Conservation (phyloP, 1,284 basidiomycete species). For the Mycena sp. region DNA sequence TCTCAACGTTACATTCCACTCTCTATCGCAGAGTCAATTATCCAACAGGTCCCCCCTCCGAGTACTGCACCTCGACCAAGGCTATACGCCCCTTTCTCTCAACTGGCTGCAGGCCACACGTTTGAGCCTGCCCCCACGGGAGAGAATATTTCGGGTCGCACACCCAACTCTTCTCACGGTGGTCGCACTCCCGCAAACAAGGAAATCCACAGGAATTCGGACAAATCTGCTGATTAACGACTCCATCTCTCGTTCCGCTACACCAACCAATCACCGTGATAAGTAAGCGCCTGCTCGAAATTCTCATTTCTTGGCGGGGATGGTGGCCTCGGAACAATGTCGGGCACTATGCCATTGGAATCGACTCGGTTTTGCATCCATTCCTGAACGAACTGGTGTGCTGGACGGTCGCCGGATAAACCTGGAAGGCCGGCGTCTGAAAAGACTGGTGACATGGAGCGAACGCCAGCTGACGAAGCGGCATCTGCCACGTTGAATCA, state of each 20-base stretch:
- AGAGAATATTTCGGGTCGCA: slow-evolving; percentile 52
- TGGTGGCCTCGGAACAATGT: slow-evolving; percentile 7
- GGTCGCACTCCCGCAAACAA: slow-evolving; percentile 57
- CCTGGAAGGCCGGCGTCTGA: slow-evolving; percentile 37
- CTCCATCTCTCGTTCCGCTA: background rate
- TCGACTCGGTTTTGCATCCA: slow-evolving; percentile 29
- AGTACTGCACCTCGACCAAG: slow-evolving; percentile 39
- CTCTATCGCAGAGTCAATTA: background rate
- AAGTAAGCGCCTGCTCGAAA: slow-evolving; percentile 24
- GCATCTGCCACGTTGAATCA: slow-evolving; percentile 36
- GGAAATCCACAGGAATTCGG: slow-evolving; percentile 26
- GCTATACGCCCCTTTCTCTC: slow-evolving; percentile 41
- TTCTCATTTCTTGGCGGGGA: slow-evolving; percentile 13
- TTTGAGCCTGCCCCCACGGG: slow-evolving; percentile 32
- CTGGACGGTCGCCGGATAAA: slow-evolving; percentile 9
- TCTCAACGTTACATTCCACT: background rate
- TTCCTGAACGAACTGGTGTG: slow-evolving; percentile 24
- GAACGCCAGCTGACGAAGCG: slow-evolving; percentile 26
- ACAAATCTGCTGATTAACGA: slow-evolving; percentile 1
- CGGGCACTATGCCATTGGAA: slow-evolving; percentile 21
- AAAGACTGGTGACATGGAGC: slow-evolving; percentile 34
- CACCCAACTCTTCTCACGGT: slow-evolving; percentile 68
- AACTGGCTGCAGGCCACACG: slow-evolving; percentile 25
- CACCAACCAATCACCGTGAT: slow-evolving; percentile 28
- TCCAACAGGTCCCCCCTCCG: slow-evolving; percentile 56